phyloP scores from a whole-genome alignment of 352 stramenopile genomes.

The Blastocystis sp. region DNA sequence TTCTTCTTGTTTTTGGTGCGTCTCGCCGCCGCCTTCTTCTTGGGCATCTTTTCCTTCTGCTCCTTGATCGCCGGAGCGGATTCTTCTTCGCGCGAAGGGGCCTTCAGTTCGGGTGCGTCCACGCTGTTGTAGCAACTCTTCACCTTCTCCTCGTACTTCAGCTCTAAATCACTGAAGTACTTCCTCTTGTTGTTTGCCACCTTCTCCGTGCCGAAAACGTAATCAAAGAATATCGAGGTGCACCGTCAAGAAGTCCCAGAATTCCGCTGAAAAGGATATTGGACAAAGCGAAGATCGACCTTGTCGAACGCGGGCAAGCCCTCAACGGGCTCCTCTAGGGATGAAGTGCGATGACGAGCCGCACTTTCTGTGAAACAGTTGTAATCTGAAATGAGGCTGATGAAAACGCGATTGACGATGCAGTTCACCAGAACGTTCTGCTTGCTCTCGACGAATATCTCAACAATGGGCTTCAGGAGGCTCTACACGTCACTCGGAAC shows the following conservation, averaged over 20 bases:
- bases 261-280: constrained; percentile 51
- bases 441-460: neutral
- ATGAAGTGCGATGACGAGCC: neutral
- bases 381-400: constrained; percentile 1
- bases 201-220: neutral
- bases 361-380: constrained; percentile 10
- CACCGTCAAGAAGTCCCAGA: neutral
- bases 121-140: neutral
- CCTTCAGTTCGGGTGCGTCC: constrained; percentile 33
- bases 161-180: constrained; percentile 1
- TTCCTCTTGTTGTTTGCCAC: neutral
- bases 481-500: neutral
- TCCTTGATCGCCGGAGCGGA: neutral
- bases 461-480: constrained; percentile 6
- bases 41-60: constrained; percentile 21
- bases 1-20: neutral
- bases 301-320: constrained; percentile 9
- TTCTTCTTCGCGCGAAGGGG: constrained; percentile 1
- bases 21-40: neutral
- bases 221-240: constrained; percentile 12
- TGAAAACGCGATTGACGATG: constrained; percentile 28
- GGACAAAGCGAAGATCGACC: constrained; percentile 51
- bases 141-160: constrained; percentile 37
- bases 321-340: constrained; percentile 6
- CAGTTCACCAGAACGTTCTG: neutral